phyloP scores from a whole-genome alignment of 2,329 filamentous ascomycete genomes.

The Colletotrichum kahawae region DNA sequence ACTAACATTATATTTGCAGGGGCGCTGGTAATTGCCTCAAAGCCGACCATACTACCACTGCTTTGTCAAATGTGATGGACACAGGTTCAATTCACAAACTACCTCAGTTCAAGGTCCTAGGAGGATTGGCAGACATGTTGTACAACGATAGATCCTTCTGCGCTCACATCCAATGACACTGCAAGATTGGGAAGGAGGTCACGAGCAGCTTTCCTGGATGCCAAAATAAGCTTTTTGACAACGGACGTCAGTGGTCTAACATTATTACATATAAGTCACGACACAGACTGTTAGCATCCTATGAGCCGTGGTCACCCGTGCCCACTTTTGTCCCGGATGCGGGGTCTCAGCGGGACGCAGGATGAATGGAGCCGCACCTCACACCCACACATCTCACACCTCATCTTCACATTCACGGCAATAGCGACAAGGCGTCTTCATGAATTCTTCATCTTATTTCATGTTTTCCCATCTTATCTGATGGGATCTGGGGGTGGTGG shows the following conservation, averaged over 20 bases:
- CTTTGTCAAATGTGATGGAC: fast-evolving
- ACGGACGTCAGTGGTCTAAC: background rate
- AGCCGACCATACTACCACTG: background rate
- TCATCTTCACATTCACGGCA: background rate
- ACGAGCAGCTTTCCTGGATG: background rate
- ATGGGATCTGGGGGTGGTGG: background rate
- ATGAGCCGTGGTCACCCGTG: background rate
- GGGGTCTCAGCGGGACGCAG: conserved; percentile 4
- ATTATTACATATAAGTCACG: fast-evolving
- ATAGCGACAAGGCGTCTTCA: background rate
- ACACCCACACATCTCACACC: background rate
- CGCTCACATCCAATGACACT: background rate
- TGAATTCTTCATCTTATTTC: background rate
- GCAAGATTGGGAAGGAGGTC: background rate
- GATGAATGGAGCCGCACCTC: background rate
- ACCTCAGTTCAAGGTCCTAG: background rate
- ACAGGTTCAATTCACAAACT: background rate
- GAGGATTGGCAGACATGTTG: background rate
- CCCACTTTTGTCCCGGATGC: background rate
- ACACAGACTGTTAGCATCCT: background rate
- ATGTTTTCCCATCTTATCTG: background rate
- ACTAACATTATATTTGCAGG: background rate
- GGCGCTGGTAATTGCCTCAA: background rate
- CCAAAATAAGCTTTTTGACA: background rate
- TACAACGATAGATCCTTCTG: background rate